Evolutionary conservation across 1,284 basidiomycete genomes (phyloP).

Genomic region (Salmacisia buchloeana): DNA sequence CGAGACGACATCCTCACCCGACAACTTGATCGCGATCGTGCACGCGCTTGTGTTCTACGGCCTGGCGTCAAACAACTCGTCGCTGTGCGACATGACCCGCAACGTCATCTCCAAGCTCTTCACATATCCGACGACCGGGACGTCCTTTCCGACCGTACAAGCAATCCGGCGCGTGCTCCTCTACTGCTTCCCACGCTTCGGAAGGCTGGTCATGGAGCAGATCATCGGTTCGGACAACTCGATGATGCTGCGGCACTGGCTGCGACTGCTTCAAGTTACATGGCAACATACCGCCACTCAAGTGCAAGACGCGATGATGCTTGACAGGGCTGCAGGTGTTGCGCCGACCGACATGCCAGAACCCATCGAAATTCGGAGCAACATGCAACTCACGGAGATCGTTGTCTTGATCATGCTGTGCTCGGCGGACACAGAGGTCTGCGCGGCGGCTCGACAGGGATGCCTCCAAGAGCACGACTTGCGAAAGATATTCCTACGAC

Average conservation of each 20-base stretch:
- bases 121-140: neutral
- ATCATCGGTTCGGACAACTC: slow-evolving; percentile 21
- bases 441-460: slow-evolving; percentile 29
- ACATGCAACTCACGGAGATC: neutral
- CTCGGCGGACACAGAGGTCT: slow-evolving; percentile 40
- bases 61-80: neutral
- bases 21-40: neutral
- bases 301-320: neutral
- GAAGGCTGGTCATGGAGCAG: slow-evolving; percentile 25
- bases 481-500: neutral
- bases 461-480: neutral
- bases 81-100: neutral
- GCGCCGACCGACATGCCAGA: neutral
- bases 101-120: neutral
- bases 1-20: slow-evolving; percentile 15
- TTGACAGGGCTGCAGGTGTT: neutral
- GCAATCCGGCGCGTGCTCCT: slow-evolving; percentile 9
- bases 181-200: slow-evolving; percentile 24
- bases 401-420: slow-evolving; percentile 32
- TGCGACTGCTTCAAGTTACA: slow-evolving; percentile 20
- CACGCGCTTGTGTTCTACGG: neutral
- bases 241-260: slow-evolving; percentile 29
- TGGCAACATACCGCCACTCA: slow-evolving; percentile 13
- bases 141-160: neutral
- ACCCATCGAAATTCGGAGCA: neutral